A percentile compares a stretch with the other conserved stretches of the same genome.
Evolutionary conservation across 257 asterid genomes (phyloP).

Genomic region (Solanum verrucosum): DNA sequence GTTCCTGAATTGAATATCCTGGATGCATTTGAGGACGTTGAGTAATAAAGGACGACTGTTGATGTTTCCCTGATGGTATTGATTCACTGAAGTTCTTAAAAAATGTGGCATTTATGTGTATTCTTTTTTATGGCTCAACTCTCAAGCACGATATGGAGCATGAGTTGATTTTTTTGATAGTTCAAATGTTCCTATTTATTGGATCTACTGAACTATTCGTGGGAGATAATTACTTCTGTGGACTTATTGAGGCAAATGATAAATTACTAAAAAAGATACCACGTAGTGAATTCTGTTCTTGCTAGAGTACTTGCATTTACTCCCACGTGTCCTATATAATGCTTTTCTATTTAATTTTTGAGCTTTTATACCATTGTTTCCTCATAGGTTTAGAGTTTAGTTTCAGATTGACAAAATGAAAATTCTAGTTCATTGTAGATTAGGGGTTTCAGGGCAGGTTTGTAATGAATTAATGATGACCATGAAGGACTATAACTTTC

Average conservation of each 20-base stretch:
- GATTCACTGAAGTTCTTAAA: background rate
- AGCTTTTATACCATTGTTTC: background rate
- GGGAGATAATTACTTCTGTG: background rate
- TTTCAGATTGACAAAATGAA: background rate
- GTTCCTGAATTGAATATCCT: constrained; percentile 61
- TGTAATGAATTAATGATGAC: background rate
- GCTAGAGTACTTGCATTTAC: background rate
- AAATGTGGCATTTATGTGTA: background rate
- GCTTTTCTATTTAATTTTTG: background rate
- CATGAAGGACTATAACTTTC: background rate
- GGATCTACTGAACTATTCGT: background rate
- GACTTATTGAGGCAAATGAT: background rate
- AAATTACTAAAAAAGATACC: background rate
- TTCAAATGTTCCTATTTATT: background rate
- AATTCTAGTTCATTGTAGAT: background rate
- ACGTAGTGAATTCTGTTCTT: background rate
- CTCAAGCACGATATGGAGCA: background rate
- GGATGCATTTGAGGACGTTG: constrained; percentile 73
- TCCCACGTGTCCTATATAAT: background rate
- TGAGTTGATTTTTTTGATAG: background rate
- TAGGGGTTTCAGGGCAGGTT: background rate
- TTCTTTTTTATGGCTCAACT: background rate
- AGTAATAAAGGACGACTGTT: constrained; percentile 61
- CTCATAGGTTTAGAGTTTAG: background rate
- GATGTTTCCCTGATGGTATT: constrained; percentile 46